Evolutionary conservation across 169 alveolate species (phyloP).

Genomic region (Eimeria acervulina): DNA sequence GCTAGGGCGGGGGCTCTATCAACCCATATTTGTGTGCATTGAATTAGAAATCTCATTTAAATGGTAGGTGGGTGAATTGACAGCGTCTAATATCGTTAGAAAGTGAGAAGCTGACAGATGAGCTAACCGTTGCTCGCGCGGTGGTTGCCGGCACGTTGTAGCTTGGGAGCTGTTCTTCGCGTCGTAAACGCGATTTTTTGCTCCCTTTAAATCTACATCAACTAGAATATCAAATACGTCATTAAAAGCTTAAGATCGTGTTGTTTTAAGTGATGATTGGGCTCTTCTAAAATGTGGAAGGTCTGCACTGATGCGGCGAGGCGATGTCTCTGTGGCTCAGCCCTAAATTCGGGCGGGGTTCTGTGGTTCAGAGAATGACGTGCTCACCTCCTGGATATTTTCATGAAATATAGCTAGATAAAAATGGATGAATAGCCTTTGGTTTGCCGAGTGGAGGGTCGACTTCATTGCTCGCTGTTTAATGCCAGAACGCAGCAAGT

Average conservation of each 20-base stretch:
- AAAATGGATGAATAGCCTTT: slow-evolving; percentile 10
- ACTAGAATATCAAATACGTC: not conserved
- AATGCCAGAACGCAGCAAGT: slow-evolving; percentile 24
- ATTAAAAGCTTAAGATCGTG: not conserved
- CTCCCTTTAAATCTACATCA: not conserved
- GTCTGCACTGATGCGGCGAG: slow-evolving; percentile 54
- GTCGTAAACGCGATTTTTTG: not conserved
- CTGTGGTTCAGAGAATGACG: slow-evolving; percentile 33
- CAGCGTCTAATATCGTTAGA: not conserved
- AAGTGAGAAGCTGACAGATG: not conserved
- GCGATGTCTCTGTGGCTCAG: slow-evolving; percentile 71
- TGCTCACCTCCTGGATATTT: not conserved
- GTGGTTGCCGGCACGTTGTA: slow-evolving; percentile 20
- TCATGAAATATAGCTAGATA: slow-evolving; percentile 20
- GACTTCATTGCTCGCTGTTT: slow-evolving; percentile 4
- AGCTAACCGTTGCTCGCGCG: slow-evolving; percentile 55
- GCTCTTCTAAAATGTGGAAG: not conserved
- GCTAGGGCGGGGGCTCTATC: not conserved
- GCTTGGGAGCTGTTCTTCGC: not conserved
- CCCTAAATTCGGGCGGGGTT: slow-evolving; percentile 63
- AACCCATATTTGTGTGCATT: not conserved
- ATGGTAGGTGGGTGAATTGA: not conserved
- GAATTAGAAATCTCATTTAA: not conserved
- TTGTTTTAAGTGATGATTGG: not conserved
- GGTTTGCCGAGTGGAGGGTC: not conserved